phyloP scores from a whole-genome alignment of 2,329 filamentous ascomycete species.

The Aspergillus novofumigatus region DNA sequence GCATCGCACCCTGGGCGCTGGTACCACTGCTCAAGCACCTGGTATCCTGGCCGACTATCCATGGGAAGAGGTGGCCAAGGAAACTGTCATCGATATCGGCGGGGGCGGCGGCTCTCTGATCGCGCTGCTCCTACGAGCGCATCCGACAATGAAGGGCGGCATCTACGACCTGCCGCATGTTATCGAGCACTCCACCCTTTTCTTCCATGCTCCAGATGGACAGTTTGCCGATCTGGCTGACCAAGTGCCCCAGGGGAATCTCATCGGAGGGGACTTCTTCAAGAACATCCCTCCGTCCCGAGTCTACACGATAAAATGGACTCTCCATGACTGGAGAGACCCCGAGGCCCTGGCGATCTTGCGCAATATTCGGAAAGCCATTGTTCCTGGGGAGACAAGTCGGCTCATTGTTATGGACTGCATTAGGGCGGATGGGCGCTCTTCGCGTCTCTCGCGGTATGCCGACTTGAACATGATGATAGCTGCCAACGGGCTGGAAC shows the following conservation, averaged over 20 bases:
- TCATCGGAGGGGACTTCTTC: conserved; percentile 41
- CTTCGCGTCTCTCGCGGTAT: conserved; percentile 30
- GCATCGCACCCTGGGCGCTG: conserved; percentile 36
- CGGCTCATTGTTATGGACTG: conserved; percentile 4
- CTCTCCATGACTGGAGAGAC: conserved; percentile 42
- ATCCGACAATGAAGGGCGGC: conserved; percentile 28
- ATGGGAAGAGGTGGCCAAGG: conserved; percentile 34
- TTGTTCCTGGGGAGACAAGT: background rate
- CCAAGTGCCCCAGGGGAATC: conserved; percentile 22
- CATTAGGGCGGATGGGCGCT: conserved; percentile 29
- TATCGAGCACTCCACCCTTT: conserved; percentile 26
- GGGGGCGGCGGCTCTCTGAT: conserved; percentile 40
- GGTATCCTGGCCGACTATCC: conserved; percentile 31
- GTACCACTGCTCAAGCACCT: conserved; percentile 35
- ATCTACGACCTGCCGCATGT: conserved; percentile 35
- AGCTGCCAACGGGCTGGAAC: conserved; percentile 32
- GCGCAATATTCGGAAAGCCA: conserved; percentile 24
- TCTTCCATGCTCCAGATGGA: conserved; percentile 27
- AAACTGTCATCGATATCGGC: conserved; percentile 37
- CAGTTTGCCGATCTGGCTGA: conserved; percentile 30
- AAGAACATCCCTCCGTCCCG: conserved; percentile 27
- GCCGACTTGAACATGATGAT: conserved; percentile 45
- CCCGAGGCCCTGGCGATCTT: conserved; percentile 28
- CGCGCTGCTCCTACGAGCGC: conserved; percentile 28
- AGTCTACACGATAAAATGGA: conserved; percentile 40